phyloP scores from a whole-genome alignment of 2,329 filamentous ascomycete genomes.

The Fusarium dimerum region DNA sequence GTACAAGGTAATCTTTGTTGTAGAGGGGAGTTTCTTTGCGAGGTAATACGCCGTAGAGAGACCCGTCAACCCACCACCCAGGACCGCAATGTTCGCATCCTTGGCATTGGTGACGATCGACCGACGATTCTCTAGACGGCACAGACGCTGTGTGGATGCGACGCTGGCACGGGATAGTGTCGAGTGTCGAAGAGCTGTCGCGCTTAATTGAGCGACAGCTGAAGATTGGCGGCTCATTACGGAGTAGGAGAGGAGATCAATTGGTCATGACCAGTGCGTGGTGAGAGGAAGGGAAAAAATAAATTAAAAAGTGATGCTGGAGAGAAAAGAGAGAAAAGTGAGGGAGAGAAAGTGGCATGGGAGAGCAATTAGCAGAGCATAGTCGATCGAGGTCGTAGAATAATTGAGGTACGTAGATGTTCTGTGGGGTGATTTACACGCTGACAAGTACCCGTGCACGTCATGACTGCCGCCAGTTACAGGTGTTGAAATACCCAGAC shows the following conservation, averaged over 20 bases:
- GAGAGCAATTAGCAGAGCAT: not conserved
- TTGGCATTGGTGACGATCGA: slow-evolving; percentile 19
- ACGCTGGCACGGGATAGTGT: slow-evolving; percentile 8
- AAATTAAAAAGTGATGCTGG: slow-evolving; percentile 16
- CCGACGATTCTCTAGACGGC: slow-evolving; percentile 8
- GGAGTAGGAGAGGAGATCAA: slow-evolving; percentile 21
- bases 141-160: not conserved
- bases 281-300: slow-evolving; percentile 6
- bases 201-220: slow-evolving; percentile 29
- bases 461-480: slow-evolving; percentile 7
- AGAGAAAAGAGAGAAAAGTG: slow-evolving; percentile 8
- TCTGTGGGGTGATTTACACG: not conserved
- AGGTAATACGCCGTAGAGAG: slow-evolving; percentile 79
- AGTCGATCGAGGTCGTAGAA: not conserved
- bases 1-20: slow-evolving; percentile 75
- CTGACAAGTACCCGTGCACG: slow-evolving; percentile 22
- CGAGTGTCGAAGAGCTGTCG: slow-evolving; percentile 19
- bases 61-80: slow-evolving; percentile 84
- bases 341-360: not conserved
- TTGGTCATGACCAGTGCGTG: slow-evolving; percentile 28
- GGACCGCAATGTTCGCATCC: slow-evolving; percentile 58
- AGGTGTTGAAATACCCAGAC: not conserved
- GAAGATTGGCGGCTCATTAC: slow-evolving; percentile 31
- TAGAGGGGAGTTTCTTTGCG: slow-evolving; percentile 61
- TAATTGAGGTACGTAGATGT: too few species aligned